Evolutionary conservation across 2,329 filamentous ascomycete species (phyloP), one percentile per base, ranked within the genome.

Genomic region (Capronia epimyces): DNA sequence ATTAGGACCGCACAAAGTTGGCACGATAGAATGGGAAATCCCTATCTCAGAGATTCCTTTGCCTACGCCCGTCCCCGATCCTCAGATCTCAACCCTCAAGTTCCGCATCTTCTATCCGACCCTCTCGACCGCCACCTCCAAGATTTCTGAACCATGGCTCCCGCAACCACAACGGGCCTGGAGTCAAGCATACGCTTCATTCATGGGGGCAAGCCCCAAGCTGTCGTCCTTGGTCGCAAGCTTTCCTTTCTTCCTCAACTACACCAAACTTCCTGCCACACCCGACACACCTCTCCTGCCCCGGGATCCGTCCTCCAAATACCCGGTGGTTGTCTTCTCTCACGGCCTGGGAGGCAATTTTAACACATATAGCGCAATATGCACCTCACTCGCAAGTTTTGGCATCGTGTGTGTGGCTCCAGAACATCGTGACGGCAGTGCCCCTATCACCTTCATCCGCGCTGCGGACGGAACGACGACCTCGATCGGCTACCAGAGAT

Each of bases 81-180:
- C 80, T 4, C 71, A 75, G 6, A 81, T 90, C 40, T 73, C 81
- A 16, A 95, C 89, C 1, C 75, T 94, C 21, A 83, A 86, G 50
- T 93, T 88, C 66, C 81, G 89, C 56, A 75, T 94, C 51, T 95
- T 87, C 70, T 94, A 94, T 65, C 89, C 89, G 1, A 83, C 84
- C 18, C 70, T 57, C 6, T 63, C 70, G 13, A 63, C 65, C 40
- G 65, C 65, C 7, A 58, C 61, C 6, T 65, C 67, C n/a, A 67
- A 69, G 45, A 75, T 79, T 61, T 75, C 74, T 8, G 84, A 89
- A 49, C 79, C 77, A 61, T 95, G 89, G 88, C 76, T 94, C 46
- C 87, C 87, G 0, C 75, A 78, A 7, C 88, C 89, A 0, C 88
- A 94, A 66, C 72, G 84, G 42, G 81, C 82, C 34, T 84, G 88